A percentile compares a stretch with the other conserved stretches of the same genome.
phyloP scores from a whole-genome alignment of 768 basidiomycete genomes.

The Cystofilobasidium macerans region DNA sequence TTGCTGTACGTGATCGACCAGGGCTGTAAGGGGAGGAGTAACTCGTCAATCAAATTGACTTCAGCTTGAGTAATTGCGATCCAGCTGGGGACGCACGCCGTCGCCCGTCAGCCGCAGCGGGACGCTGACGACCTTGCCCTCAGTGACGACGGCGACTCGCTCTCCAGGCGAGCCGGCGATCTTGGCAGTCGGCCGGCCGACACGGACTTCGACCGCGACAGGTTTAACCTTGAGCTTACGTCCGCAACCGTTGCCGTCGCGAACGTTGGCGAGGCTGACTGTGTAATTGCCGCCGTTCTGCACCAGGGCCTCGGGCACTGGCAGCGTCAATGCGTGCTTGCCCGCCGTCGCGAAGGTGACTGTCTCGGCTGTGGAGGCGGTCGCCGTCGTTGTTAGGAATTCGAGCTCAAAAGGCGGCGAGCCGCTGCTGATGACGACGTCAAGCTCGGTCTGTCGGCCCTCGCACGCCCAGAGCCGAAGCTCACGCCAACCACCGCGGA shows the following conservation, averaged over 20 bases:
- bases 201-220: constrained; percentile 68
- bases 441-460: constrained; percentile 31
- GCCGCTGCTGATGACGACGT: constrained; percentile 54
- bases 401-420: constrained; percentile 50
- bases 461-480: not conserved
- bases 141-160: constrained; percentile 51
- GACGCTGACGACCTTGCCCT: constrained; percentile 59
- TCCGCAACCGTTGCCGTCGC: constrained; percentile 80
- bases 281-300: constrained; percentile 32
- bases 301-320: constrained; percentile 30
- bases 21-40: constrained; percentile 51
- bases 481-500: not conserved
- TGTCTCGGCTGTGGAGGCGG: constrained; percentile 31
- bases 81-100: not conserved
- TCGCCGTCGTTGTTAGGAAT: constrained; percentile 28
- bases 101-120: constrained; percentile 84
- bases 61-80: not conserved
- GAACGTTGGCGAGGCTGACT: constrained; percentile 54
- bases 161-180: not conserved
- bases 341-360: constrained; percentile 42
- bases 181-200: constrained; percentile 40
- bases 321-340: constrained; percentile 50
- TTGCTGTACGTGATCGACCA: constrained; percentile 64
- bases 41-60: too few species aligned
- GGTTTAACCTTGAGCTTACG: constrained; percentile 63